Base-by-base conservation (phyloP, 805 yeast species). In the Wickerhamomyces xylosicus region DNA sequence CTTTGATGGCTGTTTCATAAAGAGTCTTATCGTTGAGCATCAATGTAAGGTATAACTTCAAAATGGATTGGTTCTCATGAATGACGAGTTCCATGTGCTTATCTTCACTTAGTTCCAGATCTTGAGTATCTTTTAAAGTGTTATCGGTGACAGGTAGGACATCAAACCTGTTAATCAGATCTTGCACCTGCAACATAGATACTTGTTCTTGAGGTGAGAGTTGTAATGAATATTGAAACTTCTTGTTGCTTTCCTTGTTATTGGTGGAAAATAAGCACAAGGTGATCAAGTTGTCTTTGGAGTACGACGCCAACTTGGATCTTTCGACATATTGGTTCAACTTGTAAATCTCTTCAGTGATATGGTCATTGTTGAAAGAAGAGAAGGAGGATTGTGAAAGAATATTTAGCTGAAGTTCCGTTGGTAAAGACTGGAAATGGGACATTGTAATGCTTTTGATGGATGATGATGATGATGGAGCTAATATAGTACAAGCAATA, bases 41-140 rank as follows among this genome's bases (percentile, higher is more conserved):
- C 13, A 46, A 16, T 4, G 38, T 40, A 3, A 41, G 14, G n/a
- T 41, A 38, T 4, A 46, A 6, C 21, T 46, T 44, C 8, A 43
- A 34, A 2, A 27, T 29, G 0, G 44, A 28, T 31, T 42, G 47
- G 17, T 47, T 49, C 22, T 46, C 47, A 21, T 46, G 45, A 3
- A 47, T 9, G 17, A 42, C 7, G 7, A 47, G 29, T 19, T 47
- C 51, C 14, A 47, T 32, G 31, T 47, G 51, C 21, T 41, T 35
- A 11, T 36, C 28, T 13, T 32, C 41, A 3, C 18, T 31, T 5
- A 31, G 14, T n/a, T 25, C 29, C 14, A 25, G 29, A 11, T 13
- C 14, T 7, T 25, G 29, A 11, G 9, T 13, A n/a, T 25, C 29
- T 11, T 25, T 7, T n/a, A 13, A 13, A 38, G 14, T 19, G 42